Evolutionary conservation across 805 yeast species (phyloP).

Genomic region (Candida orba): DNA sequence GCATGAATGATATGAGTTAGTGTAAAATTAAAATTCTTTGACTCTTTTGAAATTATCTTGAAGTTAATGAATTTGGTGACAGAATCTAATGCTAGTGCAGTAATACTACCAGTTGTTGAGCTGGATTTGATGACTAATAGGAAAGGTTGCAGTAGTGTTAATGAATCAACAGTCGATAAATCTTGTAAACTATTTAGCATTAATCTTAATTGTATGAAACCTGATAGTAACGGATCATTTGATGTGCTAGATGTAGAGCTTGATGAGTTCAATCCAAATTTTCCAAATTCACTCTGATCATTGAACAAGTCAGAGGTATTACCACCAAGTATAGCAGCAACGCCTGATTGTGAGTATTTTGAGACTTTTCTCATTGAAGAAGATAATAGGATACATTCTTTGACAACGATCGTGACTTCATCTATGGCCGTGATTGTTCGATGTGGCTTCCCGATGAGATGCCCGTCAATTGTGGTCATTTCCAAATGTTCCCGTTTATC

Average conservation of each 20-base stretch:
- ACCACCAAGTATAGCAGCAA: conserved; percentile 78
- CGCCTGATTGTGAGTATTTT: conserved; percentile 69
- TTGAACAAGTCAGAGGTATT: conserved; percentile 44
- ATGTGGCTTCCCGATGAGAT: conserved; percentile 1
- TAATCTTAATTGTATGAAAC: conserved; percentile 71
- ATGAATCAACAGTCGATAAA: conserved; percentile 54
- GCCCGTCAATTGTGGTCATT: conserved; percentile 6
- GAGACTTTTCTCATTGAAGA: conserved; percentile 87
- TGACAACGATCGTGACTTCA: conserved; percentile 74
- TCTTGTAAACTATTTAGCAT: conserved; percentile 51
- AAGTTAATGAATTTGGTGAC: conserved; percentile 67
- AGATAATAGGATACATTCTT: conserved; percentile 80
- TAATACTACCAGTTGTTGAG: conserved; percentile 78
- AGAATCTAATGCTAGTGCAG: conserved; percentile 72
- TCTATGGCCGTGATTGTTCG: conserved; percentile 41
- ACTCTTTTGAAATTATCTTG: conserved; percentile 49
- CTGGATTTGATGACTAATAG: conserved; percentile 76
- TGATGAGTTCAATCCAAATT: conserved; percentile 16
- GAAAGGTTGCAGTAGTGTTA: conserved; percentile 81
- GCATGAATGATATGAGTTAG: conserved; percentile 58
- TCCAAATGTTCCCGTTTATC: background rate
- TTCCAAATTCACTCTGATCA: conserved; percentile 32
- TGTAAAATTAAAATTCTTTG: conserved; percentile 49
- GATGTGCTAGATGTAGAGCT: conserved; percentile 20
- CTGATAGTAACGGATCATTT: conserved; percentile 62